Evolutionary conservation across 768 basidiomycete species (phyloP), one percentile per base, ranked within the genome.

Genomic region (Russula griseocarnosa): DNA sequence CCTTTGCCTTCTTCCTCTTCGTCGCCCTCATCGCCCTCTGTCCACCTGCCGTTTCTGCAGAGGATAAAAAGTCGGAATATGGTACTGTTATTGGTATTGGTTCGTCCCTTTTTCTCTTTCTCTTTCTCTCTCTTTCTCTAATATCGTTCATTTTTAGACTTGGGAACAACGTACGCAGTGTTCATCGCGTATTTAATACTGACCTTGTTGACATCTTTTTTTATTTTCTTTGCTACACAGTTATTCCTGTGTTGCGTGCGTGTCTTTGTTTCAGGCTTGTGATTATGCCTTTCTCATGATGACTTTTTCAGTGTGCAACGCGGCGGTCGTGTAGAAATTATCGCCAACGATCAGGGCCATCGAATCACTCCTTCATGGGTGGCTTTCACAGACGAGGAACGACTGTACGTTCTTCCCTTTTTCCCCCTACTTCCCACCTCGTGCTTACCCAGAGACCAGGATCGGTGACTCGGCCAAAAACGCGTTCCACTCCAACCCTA

Each of bases 391-490:
- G 84, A 84, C 69, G 79, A 79, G 34, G 84, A 86, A 73, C 81
- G 84, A 66, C 77, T 86, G 78, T 76, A 34, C 54, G 73, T 70
- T 20, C 6, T 34, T 13, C 14, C n/a, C n/a, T 55, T 30, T 44
- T 61, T 44, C 0, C 0, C 9, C 34, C 14, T 14, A 32, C 36
- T 0, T 9, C 0, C 13, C 10, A 1, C 30, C 6, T 55, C 59
- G 14, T 52, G 4, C 32, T 53, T 18, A 55, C n/a, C 16, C 16
- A 49, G 7, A 61, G 63, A 62, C 57, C 38, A 81, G 76, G 73
- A 90, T 99, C 71, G 96, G 97, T 71, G 96, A 99, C 75, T 83
- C 86, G 64, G 96, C 96, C 50, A 99, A 99, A 80, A 98, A 99
- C 73, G 93, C 94, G 34, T 93, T 86, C 79, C 87, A 92, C 75